A percentile compares a stretch with the other conserved stretches of the same genome.
These are phyloP conservation scores for Dentipellis fragilis DNA, from an alignment of 768 basidiomycete genomes.

Conservation along the genomic window DNA sequence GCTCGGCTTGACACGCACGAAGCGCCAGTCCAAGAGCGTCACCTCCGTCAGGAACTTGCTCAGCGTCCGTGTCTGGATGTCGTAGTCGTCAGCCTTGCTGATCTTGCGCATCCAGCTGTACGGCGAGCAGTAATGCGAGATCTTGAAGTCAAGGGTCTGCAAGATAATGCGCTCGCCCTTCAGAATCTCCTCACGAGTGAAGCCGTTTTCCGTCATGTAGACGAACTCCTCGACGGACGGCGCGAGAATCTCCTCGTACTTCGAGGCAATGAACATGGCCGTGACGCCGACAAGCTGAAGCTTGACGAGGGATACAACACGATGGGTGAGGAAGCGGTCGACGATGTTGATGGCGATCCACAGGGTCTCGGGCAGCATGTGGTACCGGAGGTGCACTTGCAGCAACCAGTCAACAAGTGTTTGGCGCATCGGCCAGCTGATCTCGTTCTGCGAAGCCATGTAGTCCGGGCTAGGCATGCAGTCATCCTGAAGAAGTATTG, in stretches of 20 bases:
- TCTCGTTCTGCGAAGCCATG: conserved; percentile 89
- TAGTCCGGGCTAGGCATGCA: conserved; percentile 90
- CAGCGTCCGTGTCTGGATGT: conserved; percentile 92
- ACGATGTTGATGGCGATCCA: conserved; percentile 99
- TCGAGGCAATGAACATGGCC: conserved; percentile 97
- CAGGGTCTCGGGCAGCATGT: conserved; percentile 97
- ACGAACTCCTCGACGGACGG: conserved; percentile 98
- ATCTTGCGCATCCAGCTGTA: conserved; percentile 99
- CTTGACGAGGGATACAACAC: conserved; percentile 71
- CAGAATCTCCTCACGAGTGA: conserved; percentile 89
- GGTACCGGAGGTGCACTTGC: conserved; percentile 95
- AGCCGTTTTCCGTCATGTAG: conserved; percentile 94
- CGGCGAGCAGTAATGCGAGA: conserved; percentile 97
- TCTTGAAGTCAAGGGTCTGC: conserved; percentile 87
- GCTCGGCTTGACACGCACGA: conserved; percentile 89
- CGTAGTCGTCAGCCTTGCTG: conserved; percentile 97
- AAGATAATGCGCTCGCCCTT: conserved; percentile 97
- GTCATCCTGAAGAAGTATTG: conserved; percentile 43
- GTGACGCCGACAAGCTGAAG: conserved; percentile 96
- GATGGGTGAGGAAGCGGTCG: conserved; percentile 59
- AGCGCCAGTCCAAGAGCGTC: conserved; percentile 85
- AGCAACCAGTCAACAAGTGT: conserved; percentile 97
- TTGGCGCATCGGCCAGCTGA: conserved; percentile 90
- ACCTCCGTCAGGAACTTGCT: conserved; percentile 98
- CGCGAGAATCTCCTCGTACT: conserved; percentile 98